A percentile compares a stretch with the other conserved stretches of the same genome.
Evolutionary conservation across 176 grass and related monocot species (phyloP).

Genomic region (Oryza rufipogon): DNA sequence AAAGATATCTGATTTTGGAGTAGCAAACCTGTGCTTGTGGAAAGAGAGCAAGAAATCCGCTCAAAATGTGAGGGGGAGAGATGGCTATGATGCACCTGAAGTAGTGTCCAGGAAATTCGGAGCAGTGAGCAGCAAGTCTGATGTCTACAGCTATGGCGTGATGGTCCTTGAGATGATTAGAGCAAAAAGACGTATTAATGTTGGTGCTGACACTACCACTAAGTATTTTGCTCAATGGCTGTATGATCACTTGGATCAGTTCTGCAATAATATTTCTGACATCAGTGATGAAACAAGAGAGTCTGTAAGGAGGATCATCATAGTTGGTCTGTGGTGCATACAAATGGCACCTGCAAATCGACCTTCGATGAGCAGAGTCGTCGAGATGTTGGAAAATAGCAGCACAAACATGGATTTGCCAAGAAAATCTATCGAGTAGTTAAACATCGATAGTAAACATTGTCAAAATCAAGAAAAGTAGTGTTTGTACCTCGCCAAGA

Average conservation of each 20-base stretch:
- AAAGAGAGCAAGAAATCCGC: constrained; percentile 37
- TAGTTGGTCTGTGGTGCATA: constrained; percentile 68
- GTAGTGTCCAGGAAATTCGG: constrained; percentile 42
- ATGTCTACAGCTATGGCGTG: constrained; percentile 72
- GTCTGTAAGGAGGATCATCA: constrained; percentile 43
- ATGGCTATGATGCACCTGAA: constrained; percentile 65
- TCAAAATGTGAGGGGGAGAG: constrained; percentile 14
- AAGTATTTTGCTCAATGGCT: constrained; percentile 65
- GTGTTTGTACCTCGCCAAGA: neutral
- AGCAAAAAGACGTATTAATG: constrained; percentile 38
- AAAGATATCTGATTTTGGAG: constrained; percentile 67
- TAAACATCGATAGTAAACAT: neutral
- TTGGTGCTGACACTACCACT: constrained; percentile 20
- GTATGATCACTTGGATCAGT: constrained; percentile 58
- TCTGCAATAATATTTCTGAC: constrained; percentile 30
- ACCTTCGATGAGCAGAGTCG: constrained; percentile 49
- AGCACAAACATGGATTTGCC: constrained; percentile 31
- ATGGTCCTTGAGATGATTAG: constrained; percentile 57
- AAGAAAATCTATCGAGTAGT: neutral
- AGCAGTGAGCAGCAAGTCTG: constrained; percentile 37
- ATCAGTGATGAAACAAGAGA: constrained; percentile 47
- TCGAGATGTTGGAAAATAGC: constrained; percentile 58
- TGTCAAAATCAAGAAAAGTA: neutral
- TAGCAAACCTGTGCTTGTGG: constrained; percentile 46
- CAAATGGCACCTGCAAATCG: constrained; percentile 44